These are phyloP conservation scores for Huntiella abstrusa DNA, from an alignment of 2,329 filamentous ascomycete genomes.

Conservation along the genomic window DNA sequence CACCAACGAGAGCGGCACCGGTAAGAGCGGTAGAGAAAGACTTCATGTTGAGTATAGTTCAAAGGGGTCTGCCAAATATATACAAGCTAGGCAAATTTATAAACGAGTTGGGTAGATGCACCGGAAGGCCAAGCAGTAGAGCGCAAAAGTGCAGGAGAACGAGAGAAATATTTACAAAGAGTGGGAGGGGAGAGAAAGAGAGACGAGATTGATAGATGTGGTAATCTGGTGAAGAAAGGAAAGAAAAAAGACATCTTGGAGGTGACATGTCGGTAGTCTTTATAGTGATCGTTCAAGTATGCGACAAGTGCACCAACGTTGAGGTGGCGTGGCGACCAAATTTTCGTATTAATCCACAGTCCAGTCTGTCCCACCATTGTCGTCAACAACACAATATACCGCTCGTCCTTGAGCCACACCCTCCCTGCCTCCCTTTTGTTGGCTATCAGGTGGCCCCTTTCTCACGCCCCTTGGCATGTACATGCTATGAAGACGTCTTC, in stretches of 20 bases:
- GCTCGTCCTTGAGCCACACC: neutral
- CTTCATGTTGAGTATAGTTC: slow-evolving; percentile 9
- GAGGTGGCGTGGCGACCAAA: neutral
- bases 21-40: slow-evolving; percentile 4
- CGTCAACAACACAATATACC: neutral
- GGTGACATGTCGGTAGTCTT: slow-evolving; percentile 5
- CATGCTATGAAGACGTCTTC: no score
- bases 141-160: neutral
- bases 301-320: neutral
- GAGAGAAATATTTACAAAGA: slow-evolving; percentile 1
- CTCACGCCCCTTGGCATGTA: neutral
- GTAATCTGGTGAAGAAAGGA: slow-evolving; percentile 7
- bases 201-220: slow-evolving; percentile 8
- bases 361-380: neutral
- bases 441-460: neutral
- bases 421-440: neutral
- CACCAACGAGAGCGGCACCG: slow-evolving; percentile 5
- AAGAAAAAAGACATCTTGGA: slow-evolving; percentile 1
- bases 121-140: neutral
- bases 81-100: neutral
- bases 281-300: slow-evolving; percentile 5
- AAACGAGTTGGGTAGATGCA: neutral
- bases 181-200: neutral
- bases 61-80: slow-evolving; percentile 2
- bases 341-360: neutral